These are phyloP conservation scores for Parasitella parasitica DNA, from an alignment of 371 early-diverging fungal species.

Conservation along the genomic window DNA sequence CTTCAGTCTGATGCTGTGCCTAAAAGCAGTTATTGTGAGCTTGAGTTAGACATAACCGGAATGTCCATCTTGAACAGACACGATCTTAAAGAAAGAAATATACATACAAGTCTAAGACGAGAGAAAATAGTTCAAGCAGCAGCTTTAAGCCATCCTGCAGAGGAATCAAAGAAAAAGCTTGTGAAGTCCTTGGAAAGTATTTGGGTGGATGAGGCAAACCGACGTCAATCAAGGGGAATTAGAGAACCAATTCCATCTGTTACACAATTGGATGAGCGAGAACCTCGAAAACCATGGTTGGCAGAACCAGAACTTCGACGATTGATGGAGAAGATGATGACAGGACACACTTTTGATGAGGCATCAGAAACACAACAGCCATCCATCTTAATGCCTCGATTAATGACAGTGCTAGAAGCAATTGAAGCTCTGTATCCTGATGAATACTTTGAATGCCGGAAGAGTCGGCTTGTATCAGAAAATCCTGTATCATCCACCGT, in stretches of 20 bases:
- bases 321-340: constrained; percentile 15
- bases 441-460: constrained; percentile 8
- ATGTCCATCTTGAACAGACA: constrained; percentile 71
- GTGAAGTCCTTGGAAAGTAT: constrained; percentile 59
- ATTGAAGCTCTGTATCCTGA: constrained; percentile 43
- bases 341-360: not conserved
- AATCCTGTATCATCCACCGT: not conserved
- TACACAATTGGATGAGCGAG: constrained; percentile 15
- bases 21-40: constrained; percentile 68
- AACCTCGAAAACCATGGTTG: constrained; percentile 13
- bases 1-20: constrained; percentile 19
- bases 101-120: constrained; percentile 30
- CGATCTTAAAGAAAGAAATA: constrained; percentile 55
- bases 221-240: constrained; percentile 16
- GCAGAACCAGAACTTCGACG: constrained; percentile 18
- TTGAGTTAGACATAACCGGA: constrained; percentile 73
- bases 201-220: constrained; percentile 53
- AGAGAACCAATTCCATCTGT: constrained; percentile 14
- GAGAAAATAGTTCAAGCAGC: constrained; percentile 4
- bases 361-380: not conserved
- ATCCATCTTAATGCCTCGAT: not conserved
- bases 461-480: not conserved
- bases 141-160: not conserved
- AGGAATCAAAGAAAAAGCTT: constrained; percentile 28
- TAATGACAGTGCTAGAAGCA: constrained; percentile 51